Percentiles rank a stretch among this genome's conserved stretches.
Evolutionary conservation across 352 stramenopile genomes (phyloP).

Genomic region (Phytopythium litorale): DNA sequence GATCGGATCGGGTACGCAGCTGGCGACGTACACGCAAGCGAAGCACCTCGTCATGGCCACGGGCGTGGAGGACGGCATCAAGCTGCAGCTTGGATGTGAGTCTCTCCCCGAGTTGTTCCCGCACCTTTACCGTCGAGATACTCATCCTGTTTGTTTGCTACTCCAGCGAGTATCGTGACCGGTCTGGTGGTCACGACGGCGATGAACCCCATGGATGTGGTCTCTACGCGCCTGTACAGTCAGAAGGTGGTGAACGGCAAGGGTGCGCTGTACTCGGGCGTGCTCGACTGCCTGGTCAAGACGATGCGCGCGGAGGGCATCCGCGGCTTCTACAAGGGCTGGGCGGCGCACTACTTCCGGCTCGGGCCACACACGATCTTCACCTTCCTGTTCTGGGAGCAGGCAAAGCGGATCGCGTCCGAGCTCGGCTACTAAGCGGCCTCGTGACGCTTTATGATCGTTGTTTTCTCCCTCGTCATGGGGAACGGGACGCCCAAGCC

Average conservation of each 20-base stretch:
- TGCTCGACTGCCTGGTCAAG: constrained; percentile 78
- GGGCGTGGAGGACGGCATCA: constrained; percentile 67
- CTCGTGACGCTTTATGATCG: neutral
- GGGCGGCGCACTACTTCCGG: constrained; percentile 84
- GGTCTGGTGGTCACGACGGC: constrained; percentile 76
- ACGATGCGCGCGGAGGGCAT: constrained; percentile 78
- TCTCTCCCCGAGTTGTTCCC: neutral
- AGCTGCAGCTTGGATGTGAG: constrained; percentile 77
- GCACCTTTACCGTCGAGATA: neutral
- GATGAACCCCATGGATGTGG: constrained; percentile 89
- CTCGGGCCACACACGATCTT: constrained; percentile 84
- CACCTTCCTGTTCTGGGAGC: constrained; percentile 87
- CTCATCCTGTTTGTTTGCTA: neutral
- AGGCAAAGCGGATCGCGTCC: constrained; percentile 68
- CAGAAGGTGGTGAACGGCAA: constrained; percentile 86
- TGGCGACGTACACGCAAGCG: constrained; percentile 81
- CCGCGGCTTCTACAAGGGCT: constrained; percentile 84
- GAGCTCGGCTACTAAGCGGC: constrained; percentile 52
- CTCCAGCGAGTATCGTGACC: constrained; percentile 71
- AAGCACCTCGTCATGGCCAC: constrained; percentile 80
- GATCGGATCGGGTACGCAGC: constrained; percentile 80
- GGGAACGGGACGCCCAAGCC: neutral
- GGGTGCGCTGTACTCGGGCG: constrained; percentile 69
- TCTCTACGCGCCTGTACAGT: constrained; percentile 85
- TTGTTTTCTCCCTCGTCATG: neutral